Base-by-base conservation (phyloP, 495 filamentous ascomycete genomes). In the Neurospora sp. region DNA sequence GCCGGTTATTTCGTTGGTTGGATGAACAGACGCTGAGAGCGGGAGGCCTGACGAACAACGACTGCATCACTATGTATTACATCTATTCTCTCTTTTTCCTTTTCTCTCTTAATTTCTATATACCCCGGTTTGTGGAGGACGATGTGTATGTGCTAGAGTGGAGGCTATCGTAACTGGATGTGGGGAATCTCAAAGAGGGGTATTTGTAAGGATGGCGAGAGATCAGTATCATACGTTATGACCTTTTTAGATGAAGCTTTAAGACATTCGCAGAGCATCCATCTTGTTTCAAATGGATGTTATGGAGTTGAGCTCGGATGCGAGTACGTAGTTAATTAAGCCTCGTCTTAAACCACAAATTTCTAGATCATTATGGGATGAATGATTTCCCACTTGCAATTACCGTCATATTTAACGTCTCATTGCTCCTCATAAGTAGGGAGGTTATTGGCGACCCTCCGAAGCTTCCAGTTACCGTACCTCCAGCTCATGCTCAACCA, bases 231-330 rank as follows among this genome's bases (percentile, higher is more conserved):
- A 66, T 28, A 66, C 54, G 54, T 66, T 66, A 66, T 34, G 54
- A 66, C 54, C 54, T 66, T 76, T 40, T 45, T 59, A 66, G 69
- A 74, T 69, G 48, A 76, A 71, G 72, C 72, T 76, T 73, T 39
- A 17, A 71, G 43, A 77, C 28, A 71, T 70, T 73, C 69, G 71
- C 21, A 28, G 66, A 74, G 76, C 70, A 73, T 74, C 69, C 38
- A 17, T 19, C 15, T 66, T 34, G 2, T 24, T 34, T 28, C 24
- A 19, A 62, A 15, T 62, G 15, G 13, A 19, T 15, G 28, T 62
- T 19, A 31, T 34, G 54, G 54, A 62, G 7, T 62, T 62, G 13
- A 34, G 13, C 13, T 62, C 54, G 28, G 7, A 34, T 31, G 24
- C 28, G 15, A 28, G 54, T 31, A 34, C 13, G 11, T 19, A 34